These are phyloP conservation scores for Colletotrichum higginsianum DNA, from an alignment of 2,329 filamentous ascomycete species.

Conservation along the genomic window DNA sequence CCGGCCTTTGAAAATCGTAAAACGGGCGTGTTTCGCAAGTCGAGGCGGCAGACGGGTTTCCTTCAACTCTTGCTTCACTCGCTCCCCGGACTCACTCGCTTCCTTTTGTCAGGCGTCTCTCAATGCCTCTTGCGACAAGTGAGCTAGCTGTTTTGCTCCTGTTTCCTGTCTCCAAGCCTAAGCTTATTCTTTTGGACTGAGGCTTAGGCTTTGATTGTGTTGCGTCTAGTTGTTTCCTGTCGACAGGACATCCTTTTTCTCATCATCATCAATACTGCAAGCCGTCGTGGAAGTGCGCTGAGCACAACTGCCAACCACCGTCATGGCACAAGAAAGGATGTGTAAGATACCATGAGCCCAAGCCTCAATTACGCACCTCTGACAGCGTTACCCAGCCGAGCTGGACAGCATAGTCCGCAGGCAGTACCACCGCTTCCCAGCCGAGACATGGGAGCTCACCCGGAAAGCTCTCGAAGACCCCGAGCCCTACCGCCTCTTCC, in stretches of 20 bases:
- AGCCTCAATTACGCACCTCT: neutral
- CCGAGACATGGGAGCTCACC: constrained; percentile 25
- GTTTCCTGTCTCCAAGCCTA: constrained; percentile 6
- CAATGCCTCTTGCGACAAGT: constrained; percentile 11
- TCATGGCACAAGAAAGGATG: constrained; percentile 39
- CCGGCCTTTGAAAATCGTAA: constrained; percentile 28
- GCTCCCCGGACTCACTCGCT: neutral
- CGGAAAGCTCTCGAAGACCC: constrained; percentile 12
- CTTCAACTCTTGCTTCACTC: constrained; percentile 23
- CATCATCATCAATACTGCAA: neutral
- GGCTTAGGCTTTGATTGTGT: neutral
- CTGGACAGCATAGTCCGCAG: constrained; percentile 24
- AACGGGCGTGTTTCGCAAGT: constrained; percentile 36
- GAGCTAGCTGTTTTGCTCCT: neutral
- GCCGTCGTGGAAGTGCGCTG: neutral
- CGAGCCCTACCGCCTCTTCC: constrained; percentile 33
- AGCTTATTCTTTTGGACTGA: neutral
- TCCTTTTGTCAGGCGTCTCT: constrained; percentile 20
- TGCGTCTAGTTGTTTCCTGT: neutral
- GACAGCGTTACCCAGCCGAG: constrained; percentile 26
- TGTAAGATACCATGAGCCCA: neutral
- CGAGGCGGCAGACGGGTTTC: neutral
- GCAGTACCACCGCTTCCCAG: constrained; percentile 31
- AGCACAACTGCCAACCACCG: constrained; percentile 1
- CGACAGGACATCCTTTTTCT: neutral